Evolutionary conservation across 1,284 basidiomycete species (phyloP), one percentile per base, ranked within the genome.

Genomic region (Xerocomus nothofagi): DNA sequence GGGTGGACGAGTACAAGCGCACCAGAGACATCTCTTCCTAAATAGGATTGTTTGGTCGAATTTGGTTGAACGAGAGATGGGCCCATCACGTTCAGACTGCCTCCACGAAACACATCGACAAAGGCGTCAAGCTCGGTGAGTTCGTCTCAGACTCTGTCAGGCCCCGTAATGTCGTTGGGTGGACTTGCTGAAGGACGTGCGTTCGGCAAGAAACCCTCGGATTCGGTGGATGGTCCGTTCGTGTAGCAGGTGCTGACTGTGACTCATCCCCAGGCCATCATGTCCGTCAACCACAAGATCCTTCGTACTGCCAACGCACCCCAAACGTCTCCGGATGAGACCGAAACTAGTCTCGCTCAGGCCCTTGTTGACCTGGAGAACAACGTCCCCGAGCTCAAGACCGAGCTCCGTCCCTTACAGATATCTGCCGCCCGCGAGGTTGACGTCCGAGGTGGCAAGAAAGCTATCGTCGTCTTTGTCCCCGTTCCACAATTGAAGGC

Each of bases 381-480:
- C 81, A 95, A 93, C 73, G 95, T 98, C 54, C 91, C 95, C 56
- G 97, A 99, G 75, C 88, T 99, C 77, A 98, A 98, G 88, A 70
- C 82, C 54, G 97, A 99, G 80, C 86, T 99, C 57, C 87, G 94
- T 52, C 86, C 90, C 58, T 85, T 99, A 59, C 94, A 98, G 73
- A 97, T 99, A 76, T 96, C 93, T 62, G 91, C 95, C 61, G 97
- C 96, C 57, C 93, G 93, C 69, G 97, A 99, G 78, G 89, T 99
- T 66, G 97, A 99, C 72, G 96, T 99, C 66, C 94, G 95, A 71
- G 97, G 96, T 63, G 94, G 93, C 69, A 98, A 98, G 83, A 99
- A 98, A 82, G 97, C 97, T 47, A 96, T 99, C 65, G 93, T 99
- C 60, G 80, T 99, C 74, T 99, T 99, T 68, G 95, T 99, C 51